phyloP scores from a whole-genome alignment of 768 basidiomycete species.

The Pulveroboletus sp. region DNA sequence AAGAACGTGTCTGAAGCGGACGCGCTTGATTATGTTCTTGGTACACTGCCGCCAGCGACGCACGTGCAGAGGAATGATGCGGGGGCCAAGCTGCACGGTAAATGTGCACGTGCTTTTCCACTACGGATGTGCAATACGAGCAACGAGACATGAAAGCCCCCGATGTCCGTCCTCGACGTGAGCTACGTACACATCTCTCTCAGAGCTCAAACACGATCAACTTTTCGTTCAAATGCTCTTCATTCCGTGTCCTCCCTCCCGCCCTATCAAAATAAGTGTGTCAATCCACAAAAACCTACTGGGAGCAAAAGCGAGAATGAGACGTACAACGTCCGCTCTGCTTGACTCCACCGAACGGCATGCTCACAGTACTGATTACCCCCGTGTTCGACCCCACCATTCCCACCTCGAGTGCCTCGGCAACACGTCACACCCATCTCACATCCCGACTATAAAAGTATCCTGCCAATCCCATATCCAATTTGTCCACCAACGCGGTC shows the following conservation, averaged over 20 bases:
- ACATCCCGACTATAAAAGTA: constrained; percentile 92
- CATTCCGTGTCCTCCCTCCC: constrained; percentile 91
- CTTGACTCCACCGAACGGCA: constrained; percentile 91
- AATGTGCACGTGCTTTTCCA: too few relatives aligned
- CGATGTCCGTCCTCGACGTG: not conserved
- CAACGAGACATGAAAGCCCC: not conserved
- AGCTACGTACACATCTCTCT: too few relatives aligned
- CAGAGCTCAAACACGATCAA: constrained; percentile 73
- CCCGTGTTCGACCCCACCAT: constrained; percentile 89
- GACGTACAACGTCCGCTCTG: constrained; percentile 74
- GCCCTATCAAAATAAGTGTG: constrained; percentile 48
- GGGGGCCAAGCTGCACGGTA: constrained; percentile 43
- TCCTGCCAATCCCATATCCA: constrained; percentile 85
- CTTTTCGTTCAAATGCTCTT: constrained; percentile 84
- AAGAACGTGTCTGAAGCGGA: constrained; percentile 79
- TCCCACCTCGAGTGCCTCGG: constrained; percentile 91
- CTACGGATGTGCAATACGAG: not conserved
- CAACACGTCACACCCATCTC: constrained; percentile 89
- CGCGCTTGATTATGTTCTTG: constrained; percentile 84
- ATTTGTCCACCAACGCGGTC: constrained; percentile 77
- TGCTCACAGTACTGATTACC: constrained; percentile 68
- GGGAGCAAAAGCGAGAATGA: not conserved
- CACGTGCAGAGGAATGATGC: constrained; percentile 54
- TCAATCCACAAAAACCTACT: not conserved
- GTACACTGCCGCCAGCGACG: constrained; percentile 81